These are phyloP conservation scores for Cutaneotrichosporon cavernicola DNA, from an alignment of 1,284 basidiomycete species.

Conservation along the genomic window DNA sequence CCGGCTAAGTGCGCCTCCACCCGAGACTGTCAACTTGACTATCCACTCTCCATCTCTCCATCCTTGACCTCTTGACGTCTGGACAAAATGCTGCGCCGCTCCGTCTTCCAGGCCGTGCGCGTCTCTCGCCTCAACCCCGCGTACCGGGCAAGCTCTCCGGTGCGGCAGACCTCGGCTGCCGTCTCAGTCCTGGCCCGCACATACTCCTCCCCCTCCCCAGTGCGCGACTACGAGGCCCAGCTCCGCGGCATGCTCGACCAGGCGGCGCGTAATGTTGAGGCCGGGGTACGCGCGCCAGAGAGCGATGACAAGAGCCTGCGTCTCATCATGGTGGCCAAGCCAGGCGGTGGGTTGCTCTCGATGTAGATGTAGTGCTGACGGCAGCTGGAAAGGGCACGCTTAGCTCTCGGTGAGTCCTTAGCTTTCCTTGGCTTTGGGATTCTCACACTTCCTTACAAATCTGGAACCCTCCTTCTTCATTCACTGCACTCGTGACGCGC, in stretches of 20 bases:
- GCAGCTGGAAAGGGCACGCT: slow-evolving; percentile 40
- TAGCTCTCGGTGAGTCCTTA: slow-evolving; percentile 35
- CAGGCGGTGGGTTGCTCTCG: slow-evolving; percentile 37
- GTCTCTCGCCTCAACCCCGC: not conserved
- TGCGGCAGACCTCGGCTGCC: no score
- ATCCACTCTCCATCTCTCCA: not conserved
- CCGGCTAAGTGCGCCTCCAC: not conserved
- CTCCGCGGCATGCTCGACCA: slow-evolving; percentile 5
- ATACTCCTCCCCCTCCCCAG: not conserved
- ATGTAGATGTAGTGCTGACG: not conserved
- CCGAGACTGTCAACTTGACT: not conserved
- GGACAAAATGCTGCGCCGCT: not conserved
- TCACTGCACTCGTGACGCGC: no score
- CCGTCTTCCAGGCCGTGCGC: not conserved
- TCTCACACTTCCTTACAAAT: no score
- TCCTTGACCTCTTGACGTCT: not conserved
- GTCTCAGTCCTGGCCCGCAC: not conserved
- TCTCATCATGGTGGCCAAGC: slow-evolving; percentile 54
- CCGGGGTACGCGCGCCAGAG: slow-evolving; percentile 8
- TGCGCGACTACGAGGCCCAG: slow-evolving; percentile 5
- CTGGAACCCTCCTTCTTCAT: no score
- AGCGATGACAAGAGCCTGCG: slow-evolving; percentile 29
- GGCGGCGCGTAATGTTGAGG: slow-evolving; percentile 10
- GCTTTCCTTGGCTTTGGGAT: not conserved
- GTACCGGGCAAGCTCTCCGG: no score